These are phyloP conservation scores for Rhizoclosmatium globosum DNA, from an alignment of 192 early-diverging fungal genomes.

Conservation along the genomic window DNA sequence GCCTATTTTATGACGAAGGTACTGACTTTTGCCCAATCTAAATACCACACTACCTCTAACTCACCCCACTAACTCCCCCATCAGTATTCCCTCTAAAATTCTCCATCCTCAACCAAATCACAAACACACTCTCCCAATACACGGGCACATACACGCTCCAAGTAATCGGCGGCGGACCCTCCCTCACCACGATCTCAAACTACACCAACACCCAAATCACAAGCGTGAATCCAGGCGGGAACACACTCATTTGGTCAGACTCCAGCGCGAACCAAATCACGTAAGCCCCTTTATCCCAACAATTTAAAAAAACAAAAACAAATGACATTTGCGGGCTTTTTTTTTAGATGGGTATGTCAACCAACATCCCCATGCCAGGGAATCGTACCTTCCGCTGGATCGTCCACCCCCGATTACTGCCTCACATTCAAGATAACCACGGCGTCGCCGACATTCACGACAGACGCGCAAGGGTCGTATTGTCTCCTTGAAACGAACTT, in stretches of 20 bases:
- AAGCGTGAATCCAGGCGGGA: background rate
- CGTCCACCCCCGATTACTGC: conserved; percentile 13
- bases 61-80: background rate
- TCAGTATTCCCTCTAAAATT: background rate
- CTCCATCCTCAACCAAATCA: conserved; percentile 5
- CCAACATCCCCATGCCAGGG: conserved; percentile 17
- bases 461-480: background rate
- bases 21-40: background rate
- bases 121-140: background rate
- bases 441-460: background rate
- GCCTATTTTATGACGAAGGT: conserved; percentile 19
- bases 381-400: background rate
- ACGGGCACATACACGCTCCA: background rate
- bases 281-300: background rate
- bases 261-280: background rate
- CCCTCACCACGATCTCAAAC: background rate
- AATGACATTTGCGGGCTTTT: background rate
- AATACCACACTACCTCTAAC: too few species aligned
- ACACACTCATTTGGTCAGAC: conserved; percentile 17
- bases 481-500: conserved; percentile 29
- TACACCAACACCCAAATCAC: background rate
- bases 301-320: background rate
- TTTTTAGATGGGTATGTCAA: conserved; percentile 28
- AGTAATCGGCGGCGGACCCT: conserved; percentile 8
- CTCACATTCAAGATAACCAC: conserved; percentile 19